These are phyloP conservation scores for Aureobasidium sp. DNA, from an alignment of 2,329 filamentous ascomycete genomes.

Conservation along the genomic window DNA sequence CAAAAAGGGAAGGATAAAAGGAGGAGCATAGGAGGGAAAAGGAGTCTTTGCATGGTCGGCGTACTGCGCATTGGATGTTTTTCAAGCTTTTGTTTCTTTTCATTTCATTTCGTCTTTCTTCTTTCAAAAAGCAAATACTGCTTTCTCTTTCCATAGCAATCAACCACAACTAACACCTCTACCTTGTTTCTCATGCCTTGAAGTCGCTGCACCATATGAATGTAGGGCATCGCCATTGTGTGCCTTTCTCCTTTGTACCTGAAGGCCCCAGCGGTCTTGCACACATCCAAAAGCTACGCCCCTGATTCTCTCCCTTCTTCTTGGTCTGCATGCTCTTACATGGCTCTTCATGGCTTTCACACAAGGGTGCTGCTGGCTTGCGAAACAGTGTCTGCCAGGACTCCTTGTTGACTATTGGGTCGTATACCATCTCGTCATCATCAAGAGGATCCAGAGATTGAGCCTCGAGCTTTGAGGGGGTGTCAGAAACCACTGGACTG, in stretches of 20 bases:
- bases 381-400: constrained; percentile 80
- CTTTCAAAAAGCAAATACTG: not conserved
- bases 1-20: not conserved
- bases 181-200: constrained; percentile 33
- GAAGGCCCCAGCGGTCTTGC: constrained; percentile 72
- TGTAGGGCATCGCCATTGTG: constrained; percentile 79
- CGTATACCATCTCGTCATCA: constrained; percentile 44
- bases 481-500: not conserved
- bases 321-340: constrained; percentile 79
- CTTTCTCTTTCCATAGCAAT: constrained; percentile 6
- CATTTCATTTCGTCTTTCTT: not conserved
- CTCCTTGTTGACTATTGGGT: constrained; percentile 66
- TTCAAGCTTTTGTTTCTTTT: not conserved
- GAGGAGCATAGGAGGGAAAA: not conserved
- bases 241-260: constrained; percentile 74
- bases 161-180: not conserved
- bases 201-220: constrained; percentile 66
- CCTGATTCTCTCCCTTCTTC: constrained; percentile 77
- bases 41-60: constrained; percentile 3
- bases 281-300: constrained; percentile 60
- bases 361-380: constrained; percentile 65
- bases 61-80: constrained; percentile 2
- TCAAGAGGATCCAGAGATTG: constrained; percentile 13
- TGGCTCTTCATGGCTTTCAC: constrained; percentile 74
- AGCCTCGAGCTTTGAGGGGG: not conserved